phyloP scores from a whole-genome alignment of 371 early-diverging fungal species.

The Mucor sp. region DNA sequence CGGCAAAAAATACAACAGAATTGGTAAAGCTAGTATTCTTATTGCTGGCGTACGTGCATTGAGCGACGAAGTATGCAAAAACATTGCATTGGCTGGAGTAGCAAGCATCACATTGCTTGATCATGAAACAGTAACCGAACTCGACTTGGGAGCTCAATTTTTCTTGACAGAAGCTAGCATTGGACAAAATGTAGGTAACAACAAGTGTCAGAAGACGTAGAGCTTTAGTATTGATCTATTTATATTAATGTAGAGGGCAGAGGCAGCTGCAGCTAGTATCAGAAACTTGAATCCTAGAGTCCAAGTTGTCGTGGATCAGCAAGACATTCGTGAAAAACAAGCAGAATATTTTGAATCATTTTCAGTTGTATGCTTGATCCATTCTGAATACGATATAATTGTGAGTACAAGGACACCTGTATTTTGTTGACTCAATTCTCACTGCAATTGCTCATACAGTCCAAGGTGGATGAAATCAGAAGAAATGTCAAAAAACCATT shows the following conservation, averaged over 20 bases:
- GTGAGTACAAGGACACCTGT: constrained; percentile 25
- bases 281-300: constrained; percentile 79
- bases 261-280: constrained; percentile 60
- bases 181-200: constrained; percentile 66
- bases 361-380: constrained; percentile 69
- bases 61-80: constrained; percentile 85
- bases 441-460: constrained; percentile 31
- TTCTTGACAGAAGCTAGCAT: constrained; percentile 61
- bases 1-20: constrained; percentile 43
- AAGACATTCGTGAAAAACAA: constrained; percentile 43
- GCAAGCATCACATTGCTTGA: constrained; percentile 78
- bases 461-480: constrained; percentile 60
- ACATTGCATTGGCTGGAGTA: constrained; percentile 88
- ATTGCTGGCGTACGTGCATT: constrained; percentile 70
- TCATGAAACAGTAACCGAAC: constrained; percentile 48
- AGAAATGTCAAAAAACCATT: constrained; percentile 57
- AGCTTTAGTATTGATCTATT: not conserved
- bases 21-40: constrained; percentile 75
- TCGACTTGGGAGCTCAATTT: constrained; percentile 84
- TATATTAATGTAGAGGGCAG: constrained; percentile 58
- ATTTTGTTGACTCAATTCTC: not conserved
- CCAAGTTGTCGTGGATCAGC: constrained; percentile 53
- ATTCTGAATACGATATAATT: constrained; percentile 33
- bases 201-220: too few relatives aligned
- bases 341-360: constrained; percentile 61